Evolutionary conservation across 2,329 filamentous ascomycete genomes (phyloP).

Genomic region (Balansia obtecta): DNA sequence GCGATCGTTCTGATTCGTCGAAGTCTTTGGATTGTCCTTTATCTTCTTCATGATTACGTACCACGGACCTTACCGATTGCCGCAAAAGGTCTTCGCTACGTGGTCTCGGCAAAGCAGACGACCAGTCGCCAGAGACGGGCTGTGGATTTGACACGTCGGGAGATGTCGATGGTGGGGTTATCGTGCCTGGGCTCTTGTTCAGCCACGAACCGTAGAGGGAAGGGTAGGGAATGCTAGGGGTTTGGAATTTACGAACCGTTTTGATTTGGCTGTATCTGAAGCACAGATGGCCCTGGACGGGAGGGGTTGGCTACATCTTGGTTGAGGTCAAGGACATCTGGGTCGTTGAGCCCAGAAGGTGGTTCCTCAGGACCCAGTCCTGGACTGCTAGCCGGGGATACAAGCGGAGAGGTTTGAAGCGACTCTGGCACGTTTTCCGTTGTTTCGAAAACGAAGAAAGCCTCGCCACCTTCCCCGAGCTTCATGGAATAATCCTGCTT

Average conservation of each 20-base stretch:
- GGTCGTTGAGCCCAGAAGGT: slow-evolving; percentile 43
- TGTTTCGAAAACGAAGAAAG: slow-evolving; percentile 98
- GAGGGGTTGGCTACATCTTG: slow-evolving; percentile 20
- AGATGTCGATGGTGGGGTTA: slow-evolving; percentile 42
- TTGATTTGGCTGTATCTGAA: slow-evolving; percentile 19
- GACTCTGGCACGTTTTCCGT: slow-evolving; percentile 83
- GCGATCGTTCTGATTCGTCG: slow-evolving; percentile 43
- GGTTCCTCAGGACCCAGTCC: slow-evolving; percentile 35
- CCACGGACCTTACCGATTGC: slow-evolving; percentile 27
- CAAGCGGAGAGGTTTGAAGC: slow-evolving; percentile 85
- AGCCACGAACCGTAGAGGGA: not conserved
- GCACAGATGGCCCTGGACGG: slow-evolving; percentile 32
- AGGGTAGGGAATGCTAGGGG: slow-evolving; percentile 1
- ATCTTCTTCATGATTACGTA: slow-evolving; percentile 23
- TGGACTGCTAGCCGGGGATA: slow-evolving; percentile 81
- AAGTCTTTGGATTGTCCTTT: slow-evolving; percentile 23
- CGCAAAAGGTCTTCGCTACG: slow-evolving; percentile 44
- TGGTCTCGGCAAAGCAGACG: slow-evolving; percentile 28
- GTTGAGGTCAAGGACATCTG: slow-evolving; percentile 58
- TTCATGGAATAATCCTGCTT: slow-evolving; percentile 98
- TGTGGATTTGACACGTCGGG: slow-evolving; percentile 35
- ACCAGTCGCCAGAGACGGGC: slow-evolving; percentile 40
- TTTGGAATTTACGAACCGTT: slow-evolving; percentile 14
- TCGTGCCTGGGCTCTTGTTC: slow-evolving; percentile 23
- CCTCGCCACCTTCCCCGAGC: slow-evolving; percentile 90